A percentile compares a stretch with the other conserved stretches of the same genome.
Evolutionary conservation across 352 stramenopile species (phyloP).

Genomic region (Phytopythium litorale): DNA sequence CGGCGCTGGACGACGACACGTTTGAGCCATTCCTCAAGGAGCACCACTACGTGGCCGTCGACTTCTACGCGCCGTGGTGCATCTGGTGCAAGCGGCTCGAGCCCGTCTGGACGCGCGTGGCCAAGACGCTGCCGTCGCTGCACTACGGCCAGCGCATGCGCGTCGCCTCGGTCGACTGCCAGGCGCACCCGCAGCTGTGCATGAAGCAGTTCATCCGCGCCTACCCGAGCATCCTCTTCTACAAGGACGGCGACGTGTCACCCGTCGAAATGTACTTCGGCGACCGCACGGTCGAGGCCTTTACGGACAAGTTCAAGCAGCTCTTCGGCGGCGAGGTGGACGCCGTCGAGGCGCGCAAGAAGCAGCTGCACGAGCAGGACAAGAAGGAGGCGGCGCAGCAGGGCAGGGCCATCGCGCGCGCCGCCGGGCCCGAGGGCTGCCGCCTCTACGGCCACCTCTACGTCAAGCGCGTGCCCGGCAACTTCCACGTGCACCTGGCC

Average conservation of each 20-base stretch:
- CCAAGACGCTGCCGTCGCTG: conserved; percentile 85
- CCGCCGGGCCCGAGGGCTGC: conserved; percentile 65
- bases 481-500: conserved; percentile 98
- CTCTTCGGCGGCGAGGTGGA: conserved; percentile 76
- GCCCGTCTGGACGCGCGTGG: conserved; percentile 95
- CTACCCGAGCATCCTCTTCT: conserved; percentile 97
- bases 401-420: conserved; percentile 54
- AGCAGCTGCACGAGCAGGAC: conserved; percentile 93
- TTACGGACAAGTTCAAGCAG: conserved; percentile 90
- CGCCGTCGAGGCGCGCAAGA: conserved; percentile 80
- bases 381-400: conserved; percentile 76
- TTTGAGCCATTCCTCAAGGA: conserved; percentile 92
- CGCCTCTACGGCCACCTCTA: conserved; percentile 75
- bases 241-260: conserved; percentile 90
- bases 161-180: conserved; percentile 92
- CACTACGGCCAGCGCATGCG: conserved; percentile 81
- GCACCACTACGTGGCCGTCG: conserved; percentile 95
- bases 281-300: conserved; percentile 90
- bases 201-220: conserved; percentile 94
- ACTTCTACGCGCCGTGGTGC: conserved; percentile 96
- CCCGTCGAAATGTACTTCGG: conserved; percentile 95
- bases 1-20: conserved; percentile 68
- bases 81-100: conserved; percentile 97
- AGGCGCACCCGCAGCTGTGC: conserved; percentile 91
- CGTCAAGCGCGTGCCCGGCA: conserved; percentile 93